Conservation (phyloP, 1,284 basidiomycete genomes). For the Thecaphora frezii region DNA sequence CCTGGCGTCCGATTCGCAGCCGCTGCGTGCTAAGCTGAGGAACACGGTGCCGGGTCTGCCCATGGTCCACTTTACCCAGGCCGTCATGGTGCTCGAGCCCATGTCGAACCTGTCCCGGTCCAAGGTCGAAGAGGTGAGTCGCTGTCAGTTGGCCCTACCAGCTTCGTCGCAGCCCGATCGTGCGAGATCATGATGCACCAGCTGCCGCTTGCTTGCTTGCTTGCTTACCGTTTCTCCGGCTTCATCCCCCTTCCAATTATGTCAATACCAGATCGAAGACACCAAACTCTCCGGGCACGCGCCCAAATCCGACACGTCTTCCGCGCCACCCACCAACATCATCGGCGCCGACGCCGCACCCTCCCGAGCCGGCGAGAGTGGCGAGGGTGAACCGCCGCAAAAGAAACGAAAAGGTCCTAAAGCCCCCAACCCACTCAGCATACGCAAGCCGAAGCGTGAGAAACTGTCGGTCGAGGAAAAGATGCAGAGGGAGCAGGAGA, state of each 20-base stretch:
- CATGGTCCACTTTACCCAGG: conserved; percentile 52
- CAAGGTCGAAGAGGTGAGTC: conserved; percentile 50
- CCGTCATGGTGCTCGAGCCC: conserved; percentile 56
- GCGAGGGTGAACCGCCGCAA: conserved; percentile 2
- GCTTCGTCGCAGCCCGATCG: too few relatives aligned
- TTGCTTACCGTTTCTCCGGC: too few relatives aligned
- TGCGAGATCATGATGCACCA: too few relatives aligned
- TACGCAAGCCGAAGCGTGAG: conserved; percentile 71
- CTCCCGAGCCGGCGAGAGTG: not conserved
- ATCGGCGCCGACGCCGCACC: conserved; percentile 7
- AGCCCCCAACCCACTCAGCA: conserved; percentile 86
- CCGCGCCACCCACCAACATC: conserved; percentile 22
- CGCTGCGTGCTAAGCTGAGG: conserved; percentile 33
- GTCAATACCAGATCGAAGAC: conserved; percentile 20
- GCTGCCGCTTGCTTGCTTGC: too few relatives aligned
- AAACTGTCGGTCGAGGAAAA: conserved; percentile 28
- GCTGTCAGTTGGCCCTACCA: too few relatives aligned
- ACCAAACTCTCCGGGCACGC: conserved; percentile 33
- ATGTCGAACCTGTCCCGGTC: conserved; percentile 48
- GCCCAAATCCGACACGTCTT: conserved; percentile 18
- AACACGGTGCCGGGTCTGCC: conserved; percentile 39
- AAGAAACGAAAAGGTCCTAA: conserved; percentile 61
- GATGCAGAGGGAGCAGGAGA: conserved; percentile 62
- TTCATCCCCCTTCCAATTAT: not conserved
- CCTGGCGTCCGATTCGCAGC: conserved; percentile 34